Conservation (phyloP, 345 rosid genomes). For the Adansonia digitata region DNA sequence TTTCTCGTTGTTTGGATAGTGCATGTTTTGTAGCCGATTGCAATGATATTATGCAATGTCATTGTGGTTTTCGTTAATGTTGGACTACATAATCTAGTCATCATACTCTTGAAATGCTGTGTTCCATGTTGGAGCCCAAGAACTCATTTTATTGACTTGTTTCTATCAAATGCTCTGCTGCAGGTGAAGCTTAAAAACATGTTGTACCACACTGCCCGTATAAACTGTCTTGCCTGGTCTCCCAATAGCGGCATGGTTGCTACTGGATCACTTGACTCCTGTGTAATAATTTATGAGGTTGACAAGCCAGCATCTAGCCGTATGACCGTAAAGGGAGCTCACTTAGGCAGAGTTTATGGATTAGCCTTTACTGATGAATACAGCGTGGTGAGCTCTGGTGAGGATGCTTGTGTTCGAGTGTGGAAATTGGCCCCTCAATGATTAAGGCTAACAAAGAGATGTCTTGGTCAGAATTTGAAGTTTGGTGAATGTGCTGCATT, state of each 20-base stretch:
- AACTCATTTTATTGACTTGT: background rate
- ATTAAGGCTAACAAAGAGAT: background rate
- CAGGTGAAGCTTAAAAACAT: constrained; percentile 74
- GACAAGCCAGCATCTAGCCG: constrained; percentile 67
- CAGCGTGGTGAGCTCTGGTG: constrained; percentile 61
- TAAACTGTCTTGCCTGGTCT: constrained; percentile 76
- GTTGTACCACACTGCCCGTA: constrained; percentile 70
- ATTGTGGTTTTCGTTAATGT: background rate
- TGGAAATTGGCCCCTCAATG: constrained; percentile 35
- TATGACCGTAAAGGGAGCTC: constrained; percentile 59
- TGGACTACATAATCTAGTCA: background rate
- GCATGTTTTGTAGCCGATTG: background rate
- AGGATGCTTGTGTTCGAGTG: constrained; percentile 66
- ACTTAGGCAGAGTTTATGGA: constrained; percentile 66
- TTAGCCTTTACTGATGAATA: constrained; percentile 48
- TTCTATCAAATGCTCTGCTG: constrained; percentile 7
- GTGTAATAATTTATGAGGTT: constrained; percentile 60
- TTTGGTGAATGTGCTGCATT: background rate
- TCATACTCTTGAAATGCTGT: background rate
- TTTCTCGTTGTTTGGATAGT: background rate
- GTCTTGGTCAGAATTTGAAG: background rate
- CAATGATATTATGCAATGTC: background rate
- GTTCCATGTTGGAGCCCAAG: background rate
- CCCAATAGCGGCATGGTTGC: constrained; percentile 63
- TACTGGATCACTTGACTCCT: constrained; percentile 68